Evolutionary conservation across 306 rosid genomes (phyloP).

Genomic region (Prunus salicina): DNA sequence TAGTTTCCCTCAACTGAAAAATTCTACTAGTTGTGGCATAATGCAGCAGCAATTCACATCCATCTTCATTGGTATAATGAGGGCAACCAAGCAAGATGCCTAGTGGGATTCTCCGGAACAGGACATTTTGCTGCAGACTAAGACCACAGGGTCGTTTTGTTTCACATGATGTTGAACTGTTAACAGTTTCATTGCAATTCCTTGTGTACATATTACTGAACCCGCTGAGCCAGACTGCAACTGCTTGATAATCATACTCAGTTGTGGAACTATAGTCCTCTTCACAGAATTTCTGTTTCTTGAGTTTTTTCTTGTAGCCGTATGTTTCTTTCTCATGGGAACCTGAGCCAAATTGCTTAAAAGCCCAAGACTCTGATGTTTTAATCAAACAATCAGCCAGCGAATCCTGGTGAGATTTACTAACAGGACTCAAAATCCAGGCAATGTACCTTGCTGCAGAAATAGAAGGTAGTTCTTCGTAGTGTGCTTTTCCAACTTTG

Average conservation of each 20-base stretch:
- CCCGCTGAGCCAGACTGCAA: slow-evolving; percentile 28
- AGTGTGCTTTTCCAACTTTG: slow-evolving; percentile 5
- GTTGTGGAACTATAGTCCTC: slow-evolving; percentile 10
- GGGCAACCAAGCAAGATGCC: slow-evolving; percentile 34
- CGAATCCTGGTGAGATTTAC: slow-evolving; percentile 22
- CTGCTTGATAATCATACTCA: slow-evolving; percentile 1
- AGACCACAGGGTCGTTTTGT: slow-evolving; percentile 2
- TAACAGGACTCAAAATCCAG: slow-evolving; percentile 32
- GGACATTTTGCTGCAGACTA: slow-evolving; percentile 15
- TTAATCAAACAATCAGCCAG: slow-evolving; percentile 28
- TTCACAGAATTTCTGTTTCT: slow-evolving; percentile 25
- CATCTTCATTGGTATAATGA: slow-evolving; percentile 13
- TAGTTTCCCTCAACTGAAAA: slow-evolving; percentile 8
- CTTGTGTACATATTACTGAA: slow-evolving; percentile 7
- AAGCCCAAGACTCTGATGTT: slow-evolving; percentile 21
- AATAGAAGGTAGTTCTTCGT: slow-evolving; percentile 15
- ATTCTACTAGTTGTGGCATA: slow-evolving; percentile 36
- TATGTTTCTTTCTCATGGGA: slow-evolving; percentile 21
- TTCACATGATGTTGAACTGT: background rate
- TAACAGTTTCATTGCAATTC: slow-evolving; percentile 6
- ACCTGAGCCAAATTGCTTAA: slow-evolving; percentile 12
- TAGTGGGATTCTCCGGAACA: slow-evolving; percentile 33
- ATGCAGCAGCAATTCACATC: slow-evolving; percentile 37
- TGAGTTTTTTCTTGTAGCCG: slow-evolving; percentile 23
- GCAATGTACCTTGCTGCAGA: slow-evolving; percentile 38